Evolutionary conservation across 2,329 filamentous ascomycete species (phyloP).

Genomic region (Clonostachys byssicola): DNA sequence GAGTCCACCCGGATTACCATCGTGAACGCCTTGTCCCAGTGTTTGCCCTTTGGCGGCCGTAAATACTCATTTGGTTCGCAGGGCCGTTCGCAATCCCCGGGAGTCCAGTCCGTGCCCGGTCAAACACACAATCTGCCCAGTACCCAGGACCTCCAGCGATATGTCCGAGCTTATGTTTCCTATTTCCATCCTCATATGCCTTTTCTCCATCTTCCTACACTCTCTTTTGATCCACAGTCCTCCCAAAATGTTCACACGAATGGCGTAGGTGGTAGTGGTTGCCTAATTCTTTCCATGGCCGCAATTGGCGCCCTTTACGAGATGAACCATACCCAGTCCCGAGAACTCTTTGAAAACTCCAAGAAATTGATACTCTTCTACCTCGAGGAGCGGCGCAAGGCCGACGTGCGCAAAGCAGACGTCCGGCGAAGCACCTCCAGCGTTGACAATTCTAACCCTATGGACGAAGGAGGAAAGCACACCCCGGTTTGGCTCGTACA

Average conservation of each 20-base stretch:
- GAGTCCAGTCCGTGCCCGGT: slow-evolving; percentile 41
- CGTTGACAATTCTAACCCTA: slow-evolving; percentile 39
- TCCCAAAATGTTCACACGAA: slow-evolving; percentile 53
- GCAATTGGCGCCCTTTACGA: slow-evolving; percentile 84
- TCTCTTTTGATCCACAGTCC: slow-evolving; percentile 81
- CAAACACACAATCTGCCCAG: slow-evolving; percentile 64
- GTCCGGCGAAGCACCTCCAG: slow-evolving; percentile 47
- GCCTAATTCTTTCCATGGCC: slow-evolving; percentile 77
- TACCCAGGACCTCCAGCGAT: slow-evolving; percentile 83
- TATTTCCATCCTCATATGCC: slow-evolving; percentile 94
- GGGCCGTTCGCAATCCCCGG: slow-evolving; percentile 49
- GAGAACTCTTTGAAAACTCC: slow-evolving; percentile 84
- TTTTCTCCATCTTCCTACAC: slow-evolving; percentile 87
- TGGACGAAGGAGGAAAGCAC: slow-evolving; percentile 59
- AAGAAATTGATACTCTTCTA: slow-evolving; percentile 96
- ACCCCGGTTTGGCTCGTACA: slow-evolving; percentile 95
- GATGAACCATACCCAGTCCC: slow-evolving; percentile 72
- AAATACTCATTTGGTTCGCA: slow-evolving; percentile 60
- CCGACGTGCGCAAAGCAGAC: slow-evolving; percentile 67
- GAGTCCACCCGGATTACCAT: slow-evolving; percentile 60
- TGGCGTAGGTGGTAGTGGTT: slow-evolving; percentile 74
- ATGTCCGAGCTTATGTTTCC: slow-evolving; percentile 82
- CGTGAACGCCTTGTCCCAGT: slow-evolving; percentile 54
- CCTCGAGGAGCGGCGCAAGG: slow-evolving; percentile 84
- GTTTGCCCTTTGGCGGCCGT: slow-evolving; percentile 50